These are phyloP conservation scores for Ceratocystis alfenasii DNA, from an alignment of 2,329 filamentous ascomycete species.

Conservation along the genomic window DNA sequence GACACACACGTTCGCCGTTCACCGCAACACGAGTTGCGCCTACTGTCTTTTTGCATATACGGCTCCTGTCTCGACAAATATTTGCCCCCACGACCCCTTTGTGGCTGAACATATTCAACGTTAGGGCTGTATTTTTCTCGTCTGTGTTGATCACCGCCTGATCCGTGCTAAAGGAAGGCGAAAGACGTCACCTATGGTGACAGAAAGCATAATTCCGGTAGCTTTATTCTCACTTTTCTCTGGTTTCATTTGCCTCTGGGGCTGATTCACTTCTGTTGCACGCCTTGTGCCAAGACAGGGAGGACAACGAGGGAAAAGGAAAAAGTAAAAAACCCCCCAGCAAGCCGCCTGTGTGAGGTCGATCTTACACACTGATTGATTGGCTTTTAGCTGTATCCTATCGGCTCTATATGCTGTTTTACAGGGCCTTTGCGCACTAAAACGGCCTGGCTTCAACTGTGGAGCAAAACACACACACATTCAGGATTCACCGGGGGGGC, in stretches of 20 bases:
- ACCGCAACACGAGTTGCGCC: neutral
- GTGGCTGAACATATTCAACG: neutral
- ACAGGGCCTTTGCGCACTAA: neutral
- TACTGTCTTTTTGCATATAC: neutral
- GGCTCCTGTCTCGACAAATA: neutral
- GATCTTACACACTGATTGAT: neutral
- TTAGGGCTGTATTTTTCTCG: neutral
- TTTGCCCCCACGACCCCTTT: neutral
- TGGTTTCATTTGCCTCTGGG: conserved; percentile 9
- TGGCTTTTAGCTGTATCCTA: neutral
- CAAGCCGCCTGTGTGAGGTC: neutral
- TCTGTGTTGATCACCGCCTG: neutral
- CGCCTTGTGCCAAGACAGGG: neutral
- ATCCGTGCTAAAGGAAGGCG: neutral
- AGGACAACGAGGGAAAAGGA: neutral
- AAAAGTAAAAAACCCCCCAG: neutral
- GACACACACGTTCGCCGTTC: neutral
- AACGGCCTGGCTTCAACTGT: neutral
- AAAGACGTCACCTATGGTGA: neutral
- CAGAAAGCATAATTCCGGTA: neutral
- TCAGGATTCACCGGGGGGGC: neutral
- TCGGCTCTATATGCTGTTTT: neutral
- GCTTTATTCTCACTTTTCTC: neutral
- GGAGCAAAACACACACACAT: neutral
- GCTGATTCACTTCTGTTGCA: conserved; percentile 10